A percentile compares a stretch with the other conserved stretches of the same genome.
These are phyloP conservation scores for Lentinula aciculospora DNA, from an alignment of 768 basidiomycete species.

Conservation along the genomic window DNA sequence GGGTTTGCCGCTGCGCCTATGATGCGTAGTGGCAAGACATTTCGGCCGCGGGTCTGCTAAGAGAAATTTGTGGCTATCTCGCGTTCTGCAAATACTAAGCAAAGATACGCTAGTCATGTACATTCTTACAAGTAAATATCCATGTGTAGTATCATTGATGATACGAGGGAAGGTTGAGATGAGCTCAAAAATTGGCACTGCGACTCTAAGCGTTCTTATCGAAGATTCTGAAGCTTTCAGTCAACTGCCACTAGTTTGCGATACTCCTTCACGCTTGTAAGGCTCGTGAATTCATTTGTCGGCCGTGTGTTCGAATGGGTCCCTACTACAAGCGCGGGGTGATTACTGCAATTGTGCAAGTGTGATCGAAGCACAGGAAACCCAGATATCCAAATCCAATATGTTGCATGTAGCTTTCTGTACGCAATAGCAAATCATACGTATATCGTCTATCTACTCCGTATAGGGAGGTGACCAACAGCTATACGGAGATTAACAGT, in stretches of 20 bases:
- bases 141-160: no score
- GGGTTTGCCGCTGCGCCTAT: no score
- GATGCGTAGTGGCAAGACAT: neutral
- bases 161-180: no score
- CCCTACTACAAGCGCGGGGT: neutral
- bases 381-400: neutral
- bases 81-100: neutral
- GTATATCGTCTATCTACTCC: constrained; percentile 7
- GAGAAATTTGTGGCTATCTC: neutral
- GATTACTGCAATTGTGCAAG: neutral
- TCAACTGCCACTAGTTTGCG: no score
- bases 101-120: neutral
- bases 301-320: neutral
- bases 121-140: no score
- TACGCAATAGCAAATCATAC: neutral
- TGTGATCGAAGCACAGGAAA: neutral
- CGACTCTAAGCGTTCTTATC: no score
- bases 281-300: neutral
- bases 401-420: neutral
- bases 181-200: no score
- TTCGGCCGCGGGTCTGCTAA: neutral
- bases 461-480: neutral
- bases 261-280: no score
- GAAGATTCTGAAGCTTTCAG: no score
- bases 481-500: constrained; percentile 38